Conservation (phyloP, 768 basidiomycete species). For the Lentinula sp. region DNA sequence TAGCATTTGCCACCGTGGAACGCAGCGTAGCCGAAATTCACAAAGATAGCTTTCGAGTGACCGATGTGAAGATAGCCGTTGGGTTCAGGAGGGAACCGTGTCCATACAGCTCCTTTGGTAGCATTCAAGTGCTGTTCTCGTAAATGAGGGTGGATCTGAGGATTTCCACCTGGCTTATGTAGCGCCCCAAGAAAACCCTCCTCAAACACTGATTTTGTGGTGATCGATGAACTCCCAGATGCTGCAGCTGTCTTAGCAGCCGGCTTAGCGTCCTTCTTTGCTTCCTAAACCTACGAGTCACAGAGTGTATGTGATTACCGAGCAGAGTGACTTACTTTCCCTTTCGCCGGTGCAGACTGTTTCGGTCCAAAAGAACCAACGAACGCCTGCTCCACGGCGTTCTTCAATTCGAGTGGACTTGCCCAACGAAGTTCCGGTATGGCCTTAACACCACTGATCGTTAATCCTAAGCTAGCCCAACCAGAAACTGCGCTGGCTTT, state of each 20-base stretch:
- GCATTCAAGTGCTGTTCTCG: constrained; percentile 75
- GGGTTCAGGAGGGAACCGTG: constrained; percentile 97
- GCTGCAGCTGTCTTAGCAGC: constrained; percentile 15
- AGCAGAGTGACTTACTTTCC: constrained; percentile 38
- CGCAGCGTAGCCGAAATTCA: constrained; percentile 98
- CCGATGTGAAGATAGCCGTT: constrained; percentile 96
- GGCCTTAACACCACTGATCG: constrained; percentile 57
- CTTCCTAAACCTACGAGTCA: constrained; percentile 27
- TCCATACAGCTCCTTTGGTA: constrained; percentile 83
- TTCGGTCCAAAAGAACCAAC: constrained; percentile 66
- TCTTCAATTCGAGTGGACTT: constrained; percentile 78
- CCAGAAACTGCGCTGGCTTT: constrained; percentile 47
- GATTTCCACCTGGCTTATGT: constrained; percentile 91
- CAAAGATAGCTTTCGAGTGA: constrained; percentile 97
- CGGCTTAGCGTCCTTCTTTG: constrained; percentile 37
- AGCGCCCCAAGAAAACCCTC: constrained; percentile 92
- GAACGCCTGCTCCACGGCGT: constrained; percentile 67
- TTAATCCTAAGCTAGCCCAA: constrained; percentile 72
- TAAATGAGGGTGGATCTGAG: constrained; percentile 73
- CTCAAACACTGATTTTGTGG: constrained; percentile 72
- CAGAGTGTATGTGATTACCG: neutral
- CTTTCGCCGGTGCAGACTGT: constrained; percentile 57
- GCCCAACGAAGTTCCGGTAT: constrained; percentile 74
- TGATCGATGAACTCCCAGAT: constrained; percentile 25
- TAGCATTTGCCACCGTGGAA: constrained; percentile 91